Base-by-base conservation (phyloP, 2,329 filamentous ascomycete species). In the Bipolaris cookei region DNA sequence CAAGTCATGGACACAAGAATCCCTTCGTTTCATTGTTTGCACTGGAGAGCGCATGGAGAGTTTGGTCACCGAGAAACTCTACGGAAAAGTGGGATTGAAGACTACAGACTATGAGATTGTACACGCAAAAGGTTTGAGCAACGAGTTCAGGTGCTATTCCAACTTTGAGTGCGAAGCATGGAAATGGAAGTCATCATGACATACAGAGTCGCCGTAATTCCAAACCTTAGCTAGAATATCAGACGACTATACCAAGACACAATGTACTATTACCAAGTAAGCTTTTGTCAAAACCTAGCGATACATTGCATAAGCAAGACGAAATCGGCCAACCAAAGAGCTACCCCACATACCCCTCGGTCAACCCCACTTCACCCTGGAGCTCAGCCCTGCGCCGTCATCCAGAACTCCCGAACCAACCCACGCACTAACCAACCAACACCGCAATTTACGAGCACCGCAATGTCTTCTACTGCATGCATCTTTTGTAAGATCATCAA, bases 401-500 rank as follows among this genome's bases (percentile, higher is more conserved):
- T 57, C 56, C 47, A 57, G 32, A 28, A 37, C 44, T 41, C 18
- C 47, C 28, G 37, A 3, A 45, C 58, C 59, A 51, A 53, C 58
- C 51, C 63, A 59, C 55, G 65, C 65, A 62, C 61, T 59, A 44
- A 69, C 64, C 47, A 58, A 56, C 54, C 50, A 61, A 57, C 57
- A 45, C 44, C 23, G 45, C 16, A 38, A 41, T 50, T 20, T 21
- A 62, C 53, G 68, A 71, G 67, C 56, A 74, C 71, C 71, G 70
- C 59, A 70, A 85, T 86, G 81, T 84, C 88, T 54, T 83, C 88
- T 61, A 84, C 88, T 51, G 83, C 89, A 62, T 99, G 95, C 77
- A 92, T 98, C 74, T 99, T 99, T 82, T 99, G 95, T 85, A 96
- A 92, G 79, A 98, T 99, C 76, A 90, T 99, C 82, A 96, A 96